Conservation (phyloP, 805 yeast genomes). For the Saturnispora zaruensis region DNA sequence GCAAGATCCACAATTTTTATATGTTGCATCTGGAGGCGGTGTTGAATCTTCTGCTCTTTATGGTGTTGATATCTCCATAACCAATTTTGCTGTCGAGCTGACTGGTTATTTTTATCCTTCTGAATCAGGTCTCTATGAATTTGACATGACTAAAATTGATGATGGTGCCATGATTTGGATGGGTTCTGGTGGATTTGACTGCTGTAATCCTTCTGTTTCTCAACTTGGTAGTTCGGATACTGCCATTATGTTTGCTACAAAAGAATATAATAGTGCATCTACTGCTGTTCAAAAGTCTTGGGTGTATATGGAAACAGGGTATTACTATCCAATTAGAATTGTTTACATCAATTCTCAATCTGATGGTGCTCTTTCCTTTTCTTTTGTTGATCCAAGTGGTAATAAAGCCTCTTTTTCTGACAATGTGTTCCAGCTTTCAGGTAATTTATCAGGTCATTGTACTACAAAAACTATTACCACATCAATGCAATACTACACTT, state of each 20-base stretch:
- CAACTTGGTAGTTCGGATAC: slow-evolving; percentile 6
- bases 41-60: neutral
- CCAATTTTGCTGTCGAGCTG: slow-evolving; percentile 13
- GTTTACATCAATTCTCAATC: slow-evolving; percentile 14
- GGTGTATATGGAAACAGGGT: slow-evolving; percentile 13
- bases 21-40: neutral
- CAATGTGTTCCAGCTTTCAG: neutral
- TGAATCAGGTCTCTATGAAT: slow-evolving; percentile 24
- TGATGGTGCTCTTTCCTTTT: slow-evolving; percentile 10
- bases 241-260: slow-evolving; percentile 11
- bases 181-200: slow-evolving; percentile 29
- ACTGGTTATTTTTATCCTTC: slow-evolving; percentile 21
- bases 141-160: slow-evolving; percentile 22
- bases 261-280: slow-evolving; percentile 1
- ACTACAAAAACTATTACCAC: neutral
- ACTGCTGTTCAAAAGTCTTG: slow-evolving; percentile 4
- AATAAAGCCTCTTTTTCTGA: neutral
- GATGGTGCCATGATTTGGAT: slow-evolving; percentile 28
- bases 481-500: slow-evolving; percentile 3
- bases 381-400: slow-evolving; percentile 13
- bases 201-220: slow-evolving; percentile 23
- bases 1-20: slow-evolving; percentile 6
- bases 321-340: slow-evolving; percentile 16
- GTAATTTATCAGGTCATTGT: neutral
- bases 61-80: slow-evolving; percentile 9